phyloP scores from a whole-genome alignment of 768 basidiomycete genomes.

The Sarcodon sp. region DNA sequence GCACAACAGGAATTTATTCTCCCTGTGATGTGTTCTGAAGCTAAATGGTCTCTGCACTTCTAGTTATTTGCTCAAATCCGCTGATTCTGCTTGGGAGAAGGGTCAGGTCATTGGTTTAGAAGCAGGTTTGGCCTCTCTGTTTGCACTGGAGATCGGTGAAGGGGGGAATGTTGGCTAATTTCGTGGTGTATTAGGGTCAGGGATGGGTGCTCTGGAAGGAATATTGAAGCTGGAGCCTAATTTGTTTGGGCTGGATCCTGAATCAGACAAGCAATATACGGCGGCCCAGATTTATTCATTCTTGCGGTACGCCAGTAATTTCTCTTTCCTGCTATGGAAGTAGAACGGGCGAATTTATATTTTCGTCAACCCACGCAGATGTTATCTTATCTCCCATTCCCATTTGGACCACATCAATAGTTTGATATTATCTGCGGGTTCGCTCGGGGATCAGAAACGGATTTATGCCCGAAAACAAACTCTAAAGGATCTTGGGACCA shows the following conservation, averaged over 20 bases:
- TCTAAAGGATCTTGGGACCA: constrained; percentile 52
- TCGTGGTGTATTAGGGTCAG: constrained; percentile 47
- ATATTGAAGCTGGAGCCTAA: constrained; percentile 44
- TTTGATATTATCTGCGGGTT: constrained; percentile 75
- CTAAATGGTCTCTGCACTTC: constrained; percentile 3
- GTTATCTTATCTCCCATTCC: constrained; percentile 78
- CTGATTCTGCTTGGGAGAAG: constrained; percentile 53
- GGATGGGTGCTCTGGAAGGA: constrained; percentile 60
- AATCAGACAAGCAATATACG: constrained; percentile 15
- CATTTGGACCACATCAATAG: constrained; percentile 87
- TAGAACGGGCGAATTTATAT: not conserved
- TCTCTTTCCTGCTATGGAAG: not conserved
- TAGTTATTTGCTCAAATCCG: constrained; percentile 85
- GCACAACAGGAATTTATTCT: constrained; percentile 5
- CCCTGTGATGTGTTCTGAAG: constrained; percentile 5
- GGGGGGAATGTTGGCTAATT: too few species aligned
- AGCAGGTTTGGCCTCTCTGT: constrained; percentile 46
- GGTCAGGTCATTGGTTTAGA: constrained; percentile 70
- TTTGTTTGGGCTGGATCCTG: constrained; percentile 29
- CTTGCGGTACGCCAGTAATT: constrained; percentile 10
- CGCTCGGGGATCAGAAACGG: constrained; percentile 33
- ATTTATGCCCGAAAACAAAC: constrained; percentile 21
- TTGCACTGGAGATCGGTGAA: too few species aligned
- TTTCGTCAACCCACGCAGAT: constrained; percentile 27
- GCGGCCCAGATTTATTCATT: constrained; percentile 38